A percentile compares a stretch with the other conserved stretches of the same genome.
Conservation (phyloP, 2,329 filamentous ascomycete genomes). For the Talaromyces piceae region DNA sequence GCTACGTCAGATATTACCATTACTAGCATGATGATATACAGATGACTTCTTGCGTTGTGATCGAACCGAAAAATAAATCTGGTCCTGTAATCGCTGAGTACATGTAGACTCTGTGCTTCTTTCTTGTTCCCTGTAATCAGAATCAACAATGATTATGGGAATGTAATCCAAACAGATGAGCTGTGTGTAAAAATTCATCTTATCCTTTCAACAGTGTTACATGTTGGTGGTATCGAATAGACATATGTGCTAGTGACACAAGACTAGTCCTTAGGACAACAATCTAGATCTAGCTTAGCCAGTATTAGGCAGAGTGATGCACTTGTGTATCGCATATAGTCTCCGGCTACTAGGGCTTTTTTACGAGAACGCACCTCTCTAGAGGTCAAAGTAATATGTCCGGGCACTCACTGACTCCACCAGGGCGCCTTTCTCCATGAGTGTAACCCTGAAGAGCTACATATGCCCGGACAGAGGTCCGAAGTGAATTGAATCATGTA, state of each 20-base stretch:
- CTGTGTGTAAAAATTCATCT: too few relatives aligned
- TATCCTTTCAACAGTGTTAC: background rate
- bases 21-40: too few relatives aligned
- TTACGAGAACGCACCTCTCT: background rate
- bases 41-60: too few relatives aligned
- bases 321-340: background rate
- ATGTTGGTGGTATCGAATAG: background rate
- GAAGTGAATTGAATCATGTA: background rate
- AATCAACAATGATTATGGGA: too few relatives aligned
- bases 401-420: background rate
- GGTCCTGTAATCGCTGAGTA: too few relatives aligned
- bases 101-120: too few relatives aligned
- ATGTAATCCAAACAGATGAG: too few relatives aligned
- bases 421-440: background rate
- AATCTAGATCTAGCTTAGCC: background rate
- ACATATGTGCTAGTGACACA: background rate
- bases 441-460: constrained; percentile 1
- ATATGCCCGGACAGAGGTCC: background rate
- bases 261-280: background rate
- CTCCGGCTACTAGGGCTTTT: background rate
- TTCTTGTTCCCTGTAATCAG: too few relatives aligned
- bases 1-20: too few relatives aligned
- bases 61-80: too few relatives aligned
- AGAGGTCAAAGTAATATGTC: background rate
- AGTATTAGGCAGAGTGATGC: background rate